A percentile compares a stretch with the other conserved stretches of the same genome.
phyloP scores from a whole-genome alignment of 116 monocot genomes.

The Papilionanthe hybrid region DNA sequence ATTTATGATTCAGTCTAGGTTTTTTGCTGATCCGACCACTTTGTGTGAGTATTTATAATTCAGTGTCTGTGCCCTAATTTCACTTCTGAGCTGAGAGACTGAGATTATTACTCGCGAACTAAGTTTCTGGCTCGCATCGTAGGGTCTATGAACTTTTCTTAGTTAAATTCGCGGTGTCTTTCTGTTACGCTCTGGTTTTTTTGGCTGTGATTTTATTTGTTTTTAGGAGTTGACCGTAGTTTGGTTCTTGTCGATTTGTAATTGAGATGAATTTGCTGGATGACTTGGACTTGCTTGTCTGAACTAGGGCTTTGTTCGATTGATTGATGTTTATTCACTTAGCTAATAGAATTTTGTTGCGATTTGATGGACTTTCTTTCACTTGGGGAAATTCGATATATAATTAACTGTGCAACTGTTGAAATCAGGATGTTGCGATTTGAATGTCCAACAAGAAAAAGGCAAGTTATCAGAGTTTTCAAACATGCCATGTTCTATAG shows the following conservation, averaged over 20 bases:
- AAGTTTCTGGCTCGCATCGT: neutral
- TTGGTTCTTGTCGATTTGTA: neutral
- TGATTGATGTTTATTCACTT: neutral
- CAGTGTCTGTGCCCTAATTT: neutral
- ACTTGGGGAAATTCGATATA: too few relatives aligned
- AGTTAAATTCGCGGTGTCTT: neutral
- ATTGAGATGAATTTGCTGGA: neutral
- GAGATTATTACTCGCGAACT: neutral
- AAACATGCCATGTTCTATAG: too few relatives aligned
- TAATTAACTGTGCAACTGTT: too few relatives aligned
- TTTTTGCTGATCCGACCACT: neutral
- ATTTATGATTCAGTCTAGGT: neutral
- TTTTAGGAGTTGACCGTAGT: neutral
- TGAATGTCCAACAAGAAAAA: too few relatives aligned
- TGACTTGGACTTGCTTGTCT: neutral
- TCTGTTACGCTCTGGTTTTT: neutral
- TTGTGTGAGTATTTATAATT: neutral
- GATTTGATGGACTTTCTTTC: too few relatives aligned
- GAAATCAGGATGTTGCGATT: too few relatives aligned
- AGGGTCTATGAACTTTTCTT: neutral
- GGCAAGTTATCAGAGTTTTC: too few relatives aligned
- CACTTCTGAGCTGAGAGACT: neutral
- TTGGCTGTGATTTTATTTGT: neutral
- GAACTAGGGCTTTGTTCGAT: neutral
- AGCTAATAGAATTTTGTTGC: neutral